Base-by-base conservation (phyloP, 1,139 yeast species). In the Pichia sp. region DNA sequence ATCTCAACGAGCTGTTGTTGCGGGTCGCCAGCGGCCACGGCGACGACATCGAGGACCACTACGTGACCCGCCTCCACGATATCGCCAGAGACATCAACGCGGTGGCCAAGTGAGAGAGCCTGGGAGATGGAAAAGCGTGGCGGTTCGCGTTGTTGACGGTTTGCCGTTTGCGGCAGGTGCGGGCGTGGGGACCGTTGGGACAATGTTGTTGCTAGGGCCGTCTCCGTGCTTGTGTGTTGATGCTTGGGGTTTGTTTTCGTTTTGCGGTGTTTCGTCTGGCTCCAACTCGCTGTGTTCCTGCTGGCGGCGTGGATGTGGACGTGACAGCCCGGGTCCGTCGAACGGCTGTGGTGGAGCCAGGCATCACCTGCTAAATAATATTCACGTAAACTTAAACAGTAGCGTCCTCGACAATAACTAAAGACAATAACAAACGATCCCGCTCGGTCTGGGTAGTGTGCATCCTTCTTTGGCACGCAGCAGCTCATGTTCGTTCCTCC, bases 21-120 rank as follows among this genome's bases (percentile, higher is more conserved):
- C 79, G 80, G 56, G 91, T 93, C 22, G 97, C 91, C 3, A 76
- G 89, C 45, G 99, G 98, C 0, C 67, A 74, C 47, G 96, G 95
- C 4, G 80, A 80, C 46, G 67, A 72, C 21, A 87, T 93, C 53
- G 72, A 79, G 41, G 83, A 85, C 59, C 73, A 80, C 50, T 73
- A 78, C 51, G 72, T 78, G 37, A 85, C 96, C 49, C 74, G 78
- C 28, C 72, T 93, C 61, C 71, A 76, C 23, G 76, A 81, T 23
- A 86, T 85, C 58, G 86, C 81, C 12, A 21, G 18, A 4, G 43
- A 16, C 34, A 45, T 45, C 34, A 76, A 79, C 66, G 75, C 55
- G 60, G 45, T 26, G 5, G 4, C 8, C n/a, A 10, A 6, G 3
- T 9, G 8, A 9, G n/a, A n/a, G n/a, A n/a, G n/a, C n/a, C n/a